Conservation (phyloP, 306 rosid species). For the Medicago lupulina region DNA sequence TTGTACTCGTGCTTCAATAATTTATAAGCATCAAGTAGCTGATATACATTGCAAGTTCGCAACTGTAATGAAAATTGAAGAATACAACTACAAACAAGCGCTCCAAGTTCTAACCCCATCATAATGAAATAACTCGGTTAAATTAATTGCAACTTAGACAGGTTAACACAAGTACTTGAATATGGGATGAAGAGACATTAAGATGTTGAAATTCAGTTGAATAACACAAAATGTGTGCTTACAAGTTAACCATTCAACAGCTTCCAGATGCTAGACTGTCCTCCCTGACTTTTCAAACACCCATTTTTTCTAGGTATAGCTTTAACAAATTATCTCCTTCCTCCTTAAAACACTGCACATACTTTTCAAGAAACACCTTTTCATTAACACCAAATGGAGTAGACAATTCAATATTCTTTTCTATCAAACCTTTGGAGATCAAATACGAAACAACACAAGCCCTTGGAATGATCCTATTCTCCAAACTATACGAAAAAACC, state of each 20-base stretch:
- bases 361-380: conserved; percentile 33
- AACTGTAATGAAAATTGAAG: background rate
- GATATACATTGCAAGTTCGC: background rate
- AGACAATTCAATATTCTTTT: background rate
- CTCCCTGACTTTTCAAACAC: background rate
- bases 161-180: conserved; percentile 3
- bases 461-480: conserved; percentile 61
- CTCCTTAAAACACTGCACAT: conserved; percentile 21
- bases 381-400: conserved; percentile 24
- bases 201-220: too few species aligned
- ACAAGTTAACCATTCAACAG: background rate
- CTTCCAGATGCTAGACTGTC: background rate
- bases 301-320: background rate
- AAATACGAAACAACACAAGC: background rate
- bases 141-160: background rate
- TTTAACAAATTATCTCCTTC: background rate
- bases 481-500: conserved; percentile 47
- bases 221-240: background rate
- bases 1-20: background rate
- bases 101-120: background rate
- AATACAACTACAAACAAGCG: background rate
- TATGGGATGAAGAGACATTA: background rate
- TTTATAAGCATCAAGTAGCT: conserved; percentile 3
- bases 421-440: conserved; percentile 45
- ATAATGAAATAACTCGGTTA: background rate